Conservation (phyloP, 805 yeast genomes). For the Gaillardinia entomophila region DNA sequence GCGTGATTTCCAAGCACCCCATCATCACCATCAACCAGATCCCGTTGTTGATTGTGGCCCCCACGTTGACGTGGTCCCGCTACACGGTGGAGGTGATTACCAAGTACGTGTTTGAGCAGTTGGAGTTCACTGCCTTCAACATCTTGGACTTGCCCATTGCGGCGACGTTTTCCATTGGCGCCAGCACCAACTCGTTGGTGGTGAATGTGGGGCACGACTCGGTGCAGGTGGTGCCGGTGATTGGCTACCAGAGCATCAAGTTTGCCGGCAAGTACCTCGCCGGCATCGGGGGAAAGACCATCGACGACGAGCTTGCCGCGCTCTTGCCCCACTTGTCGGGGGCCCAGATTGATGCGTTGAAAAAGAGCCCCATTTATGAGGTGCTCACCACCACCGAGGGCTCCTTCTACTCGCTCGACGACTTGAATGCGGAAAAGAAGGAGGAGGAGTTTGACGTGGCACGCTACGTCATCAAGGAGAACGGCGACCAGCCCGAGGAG, state of each 20-base stretch:
- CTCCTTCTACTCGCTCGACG: slow-evolving; percentile 58
- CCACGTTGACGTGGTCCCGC: slow-evolving; percentile 62
- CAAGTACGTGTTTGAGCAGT: slow-evolving; percentile 66
- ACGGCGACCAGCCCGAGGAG: slow-evolving; percentile 27
- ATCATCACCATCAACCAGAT: slow-evolving; percentile 54
- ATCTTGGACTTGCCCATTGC: slow-evolving; percentile 65
- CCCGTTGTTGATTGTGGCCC: slow-evolving; percentile 64
- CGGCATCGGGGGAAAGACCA: slow-evolving; percentile 57
- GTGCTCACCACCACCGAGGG: slow-evolving; percentile 65
- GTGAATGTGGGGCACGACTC: slow-evolving; percentile 76
- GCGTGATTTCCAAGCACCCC: slow-evolving; percentile 32
- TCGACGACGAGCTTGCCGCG: slow-evolving; percentile 48
- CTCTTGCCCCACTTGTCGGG: slow-evolving; percentile 53
- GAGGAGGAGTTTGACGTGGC: slow-evolving; percentile 1
- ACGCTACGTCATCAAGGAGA: slow-evolving; percentile 47
- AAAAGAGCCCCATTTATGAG: slow-evolving; percentile 71
- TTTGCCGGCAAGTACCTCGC: slow-evolving; percentile 46
- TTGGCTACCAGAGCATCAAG: slow-evolving; percentile 60
- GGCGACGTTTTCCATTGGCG: slow-evolving; percentile 67
- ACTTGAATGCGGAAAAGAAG: slow-evolving; percentile 19
- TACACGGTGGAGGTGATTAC: slow-evolving; percentile 62
- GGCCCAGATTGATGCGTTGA: slow-evolving; percentile 67
- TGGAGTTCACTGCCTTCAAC: slow-evolving; percentile 69
- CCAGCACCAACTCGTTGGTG: slow-evolving; percentile 59
- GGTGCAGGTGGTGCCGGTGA: slow-evolving; percentile 74